Evolutionary conservation across 768 basidiomycete species (phyloP).

Genomic region (Mycena maculata): DNA sequence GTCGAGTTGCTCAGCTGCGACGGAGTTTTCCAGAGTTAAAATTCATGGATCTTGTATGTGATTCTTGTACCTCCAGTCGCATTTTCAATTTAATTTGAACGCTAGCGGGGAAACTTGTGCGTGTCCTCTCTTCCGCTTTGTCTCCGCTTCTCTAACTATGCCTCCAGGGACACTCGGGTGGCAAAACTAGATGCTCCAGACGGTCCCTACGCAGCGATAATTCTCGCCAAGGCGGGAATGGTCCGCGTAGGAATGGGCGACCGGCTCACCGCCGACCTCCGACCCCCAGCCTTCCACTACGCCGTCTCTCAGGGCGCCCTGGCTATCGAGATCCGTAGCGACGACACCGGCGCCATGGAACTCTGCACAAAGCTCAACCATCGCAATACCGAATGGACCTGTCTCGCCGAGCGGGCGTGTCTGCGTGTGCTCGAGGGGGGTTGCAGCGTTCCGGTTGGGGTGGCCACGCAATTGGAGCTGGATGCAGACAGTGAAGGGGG

Average conservation of each 20-base stretch:
- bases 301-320: conserved; percentile 97
- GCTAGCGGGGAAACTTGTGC: conserved; percentile 90
- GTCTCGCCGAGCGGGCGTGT: conserved; percentile 88
- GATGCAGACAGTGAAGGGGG: conserved; percentile 33
- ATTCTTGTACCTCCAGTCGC: background rate
- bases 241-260: conserved; percentile 80
- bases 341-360: conserved; percentile 69
- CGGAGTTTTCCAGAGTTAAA: conserved; percentile 78
- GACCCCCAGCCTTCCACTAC: conserved; percentile 80
- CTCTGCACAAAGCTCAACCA: conserved; percentile 79
- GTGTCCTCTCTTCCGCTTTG: conserved; percentile 6
- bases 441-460: conserved; percentile 96
- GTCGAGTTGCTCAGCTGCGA: conserved; percentile 90
- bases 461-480: conserved; percentile 61
- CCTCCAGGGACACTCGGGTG: conserved; percentile 85
- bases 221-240: conserved; percentile 94
- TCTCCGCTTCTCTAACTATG: conserved; percentile 6
- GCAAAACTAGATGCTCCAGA: conserved; percentile 88
- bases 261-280: conserved; percentile 81
- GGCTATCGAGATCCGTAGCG: conserved; percentile 82
- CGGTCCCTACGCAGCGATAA: conserved; percentile 86
- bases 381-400: conserved; percentile 80
- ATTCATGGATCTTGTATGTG: conserved; percentile 88
- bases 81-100: conserved; percentile 6
- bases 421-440: conserved; percentile 94